These are phyloP conservation scores for Tetrastigma voinierianum DNA, from an alignment of 164 flowering plant genomes.

Conservation along the genomic window DNA sequence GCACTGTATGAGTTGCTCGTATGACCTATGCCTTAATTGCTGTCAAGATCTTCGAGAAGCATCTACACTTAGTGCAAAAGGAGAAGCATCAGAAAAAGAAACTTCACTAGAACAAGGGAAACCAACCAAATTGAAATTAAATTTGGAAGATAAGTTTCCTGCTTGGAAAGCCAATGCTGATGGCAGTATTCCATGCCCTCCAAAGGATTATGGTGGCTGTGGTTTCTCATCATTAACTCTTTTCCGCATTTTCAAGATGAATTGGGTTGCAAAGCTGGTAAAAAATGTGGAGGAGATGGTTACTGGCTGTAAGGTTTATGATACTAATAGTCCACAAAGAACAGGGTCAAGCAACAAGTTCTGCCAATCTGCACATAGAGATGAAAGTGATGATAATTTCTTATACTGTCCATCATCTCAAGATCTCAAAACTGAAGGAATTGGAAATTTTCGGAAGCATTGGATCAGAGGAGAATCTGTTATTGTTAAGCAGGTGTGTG, in stretches of 20 bases:
- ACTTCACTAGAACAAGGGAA: constrained; percentile 17
- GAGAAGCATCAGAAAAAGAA: constrained; percentile 25
- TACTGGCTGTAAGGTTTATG: constrained; percentile 66
- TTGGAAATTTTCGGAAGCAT: constrained; percentile 62
- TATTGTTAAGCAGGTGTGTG: constrained; percentile 63
- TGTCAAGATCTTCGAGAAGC: constrained; percentile 75
- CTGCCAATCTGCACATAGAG: constrained; percentile 44
- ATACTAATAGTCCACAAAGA: constrained; percentile 22
- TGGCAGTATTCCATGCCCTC: constrained; percentile 88
- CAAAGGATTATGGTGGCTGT: constrained; percentile 82
- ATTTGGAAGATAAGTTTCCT: constrained; percentile 37
- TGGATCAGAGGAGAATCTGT: constrained; percentile 85
- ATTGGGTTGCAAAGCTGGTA: constrained; percentile 94
- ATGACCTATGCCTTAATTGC: constrained; percentile 87
- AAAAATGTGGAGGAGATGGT: constrained; percentile 97
- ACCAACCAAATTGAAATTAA: constrained; percentile 25
- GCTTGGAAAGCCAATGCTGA: constrained; percentile 71
- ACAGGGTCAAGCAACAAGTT: constrained; percentile 23
- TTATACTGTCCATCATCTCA: constrained; percentile 68
- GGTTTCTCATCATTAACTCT: constrained; percentile 51
- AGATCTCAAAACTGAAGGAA: constrained; percentile 56
- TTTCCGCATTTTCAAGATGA: constrained; percentile 87
- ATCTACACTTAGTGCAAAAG: constrained; percentile 23
- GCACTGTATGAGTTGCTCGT: constrained; percentile 78
- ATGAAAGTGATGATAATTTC: constrained; percentile 57